Conservation (phyloP, 805 yeast species). For the Starmerella davenportii region DNA sequence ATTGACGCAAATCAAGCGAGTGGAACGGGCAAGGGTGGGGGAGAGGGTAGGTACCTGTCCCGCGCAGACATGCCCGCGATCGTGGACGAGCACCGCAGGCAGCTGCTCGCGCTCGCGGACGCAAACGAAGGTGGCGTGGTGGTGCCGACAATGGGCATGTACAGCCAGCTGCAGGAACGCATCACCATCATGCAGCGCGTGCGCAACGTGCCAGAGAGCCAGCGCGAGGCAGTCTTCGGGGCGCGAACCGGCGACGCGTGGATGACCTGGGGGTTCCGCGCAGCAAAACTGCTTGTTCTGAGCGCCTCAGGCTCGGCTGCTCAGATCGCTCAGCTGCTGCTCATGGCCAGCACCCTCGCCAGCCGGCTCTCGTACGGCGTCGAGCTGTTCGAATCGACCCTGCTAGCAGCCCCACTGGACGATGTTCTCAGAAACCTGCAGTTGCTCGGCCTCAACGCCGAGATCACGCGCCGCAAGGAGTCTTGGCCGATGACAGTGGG, state of each 20-base stretch:
- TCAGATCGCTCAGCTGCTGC: background rate
- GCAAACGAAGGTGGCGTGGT: constrained; percentile 1
- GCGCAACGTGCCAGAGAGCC: background rate
- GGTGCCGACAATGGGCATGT: constrained; percentile 10
- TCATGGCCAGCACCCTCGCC: background rate
- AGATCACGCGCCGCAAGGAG: background rate
- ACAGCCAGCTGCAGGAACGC: constrained; percentile 8
- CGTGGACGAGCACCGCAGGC: background rate
- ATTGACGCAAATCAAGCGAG: background rate
- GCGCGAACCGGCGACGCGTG: background rate
- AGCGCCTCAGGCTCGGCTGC: background rate
- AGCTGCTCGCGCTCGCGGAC: background rate
- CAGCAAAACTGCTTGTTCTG: background rate
- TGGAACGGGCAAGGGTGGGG: too few species aligned
- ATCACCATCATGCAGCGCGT: background rate
- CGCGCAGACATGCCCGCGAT: background rate
- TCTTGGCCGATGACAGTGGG: background rate
- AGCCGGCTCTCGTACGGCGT: background rate
- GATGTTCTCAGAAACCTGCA: background rate
- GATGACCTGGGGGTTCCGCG: background rate
- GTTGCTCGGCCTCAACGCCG: background rate
- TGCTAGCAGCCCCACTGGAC: background rate
- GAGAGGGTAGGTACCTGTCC: too few species aligned
- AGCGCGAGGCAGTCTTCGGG: background rate
- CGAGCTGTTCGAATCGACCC: background rate